Conservation (phyloP, 108 stramenopile species). For the Skeletonema marinoi region DNA sequence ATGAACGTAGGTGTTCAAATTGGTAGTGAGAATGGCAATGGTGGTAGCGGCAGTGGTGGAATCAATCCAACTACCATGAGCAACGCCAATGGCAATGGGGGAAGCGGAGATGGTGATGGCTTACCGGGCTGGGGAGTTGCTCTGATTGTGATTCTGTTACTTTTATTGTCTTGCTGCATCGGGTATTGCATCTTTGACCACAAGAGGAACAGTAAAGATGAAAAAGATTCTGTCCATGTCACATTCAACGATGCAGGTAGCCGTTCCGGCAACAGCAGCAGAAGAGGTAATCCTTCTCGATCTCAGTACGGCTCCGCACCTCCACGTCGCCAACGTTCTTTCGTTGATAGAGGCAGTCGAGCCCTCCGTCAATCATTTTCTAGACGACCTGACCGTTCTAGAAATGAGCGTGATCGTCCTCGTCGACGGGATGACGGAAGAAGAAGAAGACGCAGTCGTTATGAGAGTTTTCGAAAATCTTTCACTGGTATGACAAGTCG, state of each 20-base stretch:
- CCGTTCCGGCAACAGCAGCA: neutral
- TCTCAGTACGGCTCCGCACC: neutral
- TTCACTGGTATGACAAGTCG: neutral
- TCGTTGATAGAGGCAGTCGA: neutral
- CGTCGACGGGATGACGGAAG: neutral
- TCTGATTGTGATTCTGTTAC: constrained; percentile 34
- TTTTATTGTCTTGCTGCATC: constrained; percentile 16
- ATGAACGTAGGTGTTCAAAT: neutral
- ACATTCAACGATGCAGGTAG: constrained; percentile 23
- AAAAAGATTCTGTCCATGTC: constrained; percentile 26
- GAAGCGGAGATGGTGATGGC: neutral
- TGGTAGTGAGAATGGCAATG: too few species aligned
- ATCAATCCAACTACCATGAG: too few species aligned
- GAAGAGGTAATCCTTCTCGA: neutral
- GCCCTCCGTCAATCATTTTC: neutral
- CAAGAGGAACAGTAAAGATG: constrained; percentile 3
- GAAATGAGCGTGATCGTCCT: too few species aligned
- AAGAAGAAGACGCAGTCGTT: neutral
- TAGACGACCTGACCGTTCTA: neutral
- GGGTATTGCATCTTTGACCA: constrained; percentile 32
- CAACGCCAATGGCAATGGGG: neutral
- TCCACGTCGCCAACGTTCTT: neutral
- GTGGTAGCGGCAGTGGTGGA: neutral
- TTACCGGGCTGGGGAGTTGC: constrained; percentile 39
- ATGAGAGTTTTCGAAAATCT: neutral